Conservation (phyloP, 176 grass and related monocot species). For the Musa schizocarpa region DNA sequence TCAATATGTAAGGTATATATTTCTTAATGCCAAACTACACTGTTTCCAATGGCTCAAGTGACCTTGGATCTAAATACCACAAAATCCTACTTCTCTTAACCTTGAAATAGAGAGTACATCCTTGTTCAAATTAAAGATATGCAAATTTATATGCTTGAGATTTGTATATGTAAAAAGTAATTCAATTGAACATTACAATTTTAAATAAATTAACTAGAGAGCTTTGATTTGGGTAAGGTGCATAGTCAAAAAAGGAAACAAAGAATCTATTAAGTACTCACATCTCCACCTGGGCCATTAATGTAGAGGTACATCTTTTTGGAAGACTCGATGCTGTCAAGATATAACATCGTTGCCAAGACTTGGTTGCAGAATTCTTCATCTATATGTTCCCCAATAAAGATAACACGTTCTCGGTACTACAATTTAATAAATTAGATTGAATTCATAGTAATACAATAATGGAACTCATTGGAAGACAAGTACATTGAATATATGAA, state of each 20-base stretch:
- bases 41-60: background rate
- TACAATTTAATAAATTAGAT: constrained; percentile 32
- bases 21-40: background rate
- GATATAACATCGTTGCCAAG: constrained; percentile 81
- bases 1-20: background rate
- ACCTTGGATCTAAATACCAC: background rate
- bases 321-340: constrained; percentile 66
- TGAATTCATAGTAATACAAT: background rate
- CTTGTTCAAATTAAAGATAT: background rate
- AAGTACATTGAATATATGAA: background rate
- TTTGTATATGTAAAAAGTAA: background rate
- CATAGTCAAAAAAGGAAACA: constrained; percentile 3
- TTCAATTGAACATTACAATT: background rate
- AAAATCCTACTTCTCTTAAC: background rate
- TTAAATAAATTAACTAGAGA: no score
- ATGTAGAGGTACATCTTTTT: constrained; percentile 84
- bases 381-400: constrained; percentile 70
- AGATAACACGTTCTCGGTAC: constrained; percentile 78
- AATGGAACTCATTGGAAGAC: background rate
- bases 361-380: constrained; percentile 88
- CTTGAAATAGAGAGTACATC: background rate
- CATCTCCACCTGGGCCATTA: constrained; percentile 89
- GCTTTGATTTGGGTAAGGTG: background rate
- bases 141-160: background rate
- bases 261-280: constrained; percentile 28